These are phyloP conservation scores for Diutina pseudorugosa DNA, from an alignment of 1,139 yeast species.

Conservation along the genomic window DNA sequence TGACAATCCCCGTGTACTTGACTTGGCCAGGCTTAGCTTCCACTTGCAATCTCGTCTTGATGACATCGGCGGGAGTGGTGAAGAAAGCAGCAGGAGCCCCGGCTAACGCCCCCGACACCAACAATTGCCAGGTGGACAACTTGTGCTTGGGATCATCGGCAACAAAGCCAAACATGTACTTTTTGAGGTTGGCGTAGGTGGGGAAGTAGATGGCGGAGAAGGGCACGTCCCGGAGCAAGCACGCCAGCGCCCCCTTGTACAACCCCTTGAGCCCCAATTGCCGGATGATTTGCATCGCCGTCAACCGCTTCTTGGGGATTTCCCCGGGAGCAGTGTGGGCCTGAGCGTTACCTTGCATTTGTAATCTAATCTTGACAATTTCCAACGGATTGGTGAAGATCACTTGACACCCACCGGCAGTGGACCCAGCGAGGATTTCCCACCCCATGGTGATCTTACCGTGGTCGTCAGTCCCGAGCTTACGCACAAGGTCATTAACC, in stretches of 20 bases:
- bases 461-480: conserved; percentile 49
- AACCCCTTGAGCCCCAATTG: conserved; percentile 77
- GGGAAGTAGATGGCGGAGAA: conserved; percentile 97
- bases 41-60: conserved; percentile 88
- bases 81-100: conserved; percentile 97
- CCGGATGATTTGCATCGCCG: conserved; percentile 65
- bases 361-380: conserved; percentile 88
- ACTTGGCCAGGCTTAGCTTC: conserved; percentile 72
- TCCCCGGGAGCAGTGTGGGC: conserved; percentile 29
- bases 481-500: conserved; percentile 81
- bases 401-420: conserved; percentile 96
- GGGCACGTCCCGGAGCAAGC: conserved; percentile 90
- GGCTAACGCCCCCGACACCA: conserved; percentile 85
- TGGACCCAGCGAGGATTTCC: conserved; percentile 82
- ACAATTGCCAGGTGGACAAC: conserved; percentile 71
- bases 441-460: conserved; percentile 53
- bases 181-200: conserved; percentile 86
- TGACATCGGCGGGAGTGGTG: conserved; percentile 94
- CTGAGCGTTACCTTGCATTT: conserved; percentile 42
- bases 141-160: conserved; percentile 44
- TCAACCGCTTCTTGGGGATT: conserved; percentile 33
- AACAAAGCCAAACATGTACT: conserved; percentile 71
- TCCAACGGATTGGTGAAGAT: conserved; percentile 93
- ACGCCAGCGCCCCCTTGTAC: conserved; percentile 87
- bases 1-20: conserved; percentile 60